Percentiles rank a stretch among this genome's conserved stretches.
phyloP scores from a whole-genome alignment of 352 stramenopile genomes.

The Nannochloropsis limnetica region DNA sequence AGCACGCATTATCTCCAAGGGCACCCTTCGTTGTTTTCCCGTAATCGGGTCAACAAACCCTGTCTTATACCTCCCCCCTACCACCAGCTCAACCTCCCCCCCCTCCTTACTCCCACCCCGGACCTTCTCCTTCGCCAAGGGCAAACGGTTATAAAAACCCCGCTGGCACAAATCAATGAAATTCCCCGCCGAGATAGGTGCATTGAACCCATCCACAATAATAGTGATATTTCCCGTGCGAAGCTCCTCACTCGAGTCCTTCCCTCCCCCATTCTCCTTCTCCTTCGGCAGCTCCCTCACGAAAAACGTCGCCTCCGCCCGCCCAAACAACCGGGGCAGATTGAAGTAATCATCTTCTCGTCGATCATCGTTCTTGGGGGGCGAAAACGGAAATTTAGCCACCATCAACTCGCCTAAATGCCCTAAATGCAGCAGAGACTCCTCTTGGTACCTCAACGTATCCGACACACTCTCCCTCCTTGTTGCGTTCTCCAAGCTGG shows the following conservation, averaged over 20 bases:
- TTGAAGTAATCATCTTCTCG: constrained; percentile 27
- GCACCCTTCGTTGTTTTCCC: constrained; percentile 44
- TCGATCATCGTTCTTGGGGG: constrained; percentile 1
- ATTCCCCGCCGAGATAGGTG: constrained; percentile 54
- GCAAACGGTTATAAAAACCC: constrained; percentile 50
- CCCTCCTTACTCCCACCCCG: constrained; percentile 37
- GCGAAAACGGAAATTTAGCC: constrained; percentile 10
- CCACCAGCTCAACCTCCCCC: constrained; percentile 37
- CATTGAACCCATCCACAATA: constrained; percentile 55
- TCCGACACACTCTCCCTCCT: not conserved
- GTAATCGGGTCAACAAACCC: constrained; percentile 49
- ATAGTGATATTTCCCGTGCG: constrained; percentile 43
- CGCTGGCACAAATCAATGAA: constrained; percentile 53
- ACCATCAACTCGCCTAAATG: constrained; percentile 33
- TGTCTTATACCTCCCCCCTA: constrained; percentile 46
- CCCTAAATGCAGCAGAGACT: constrained; percentile 13
- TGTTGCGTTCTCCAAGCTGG: not conserved
- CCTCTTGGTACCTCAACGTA: constrained; percentile 12
- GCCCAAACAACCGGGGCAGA: constrained; percentile 18
- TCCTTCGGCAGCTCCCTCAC: constrained; percentile 23
- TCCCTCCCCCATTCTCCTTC: not conserved
- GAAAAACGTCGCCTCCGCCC: constrained; percentile 7
- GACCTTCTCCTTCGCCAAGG: constrained; percentile 41
- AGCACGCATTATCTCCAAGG: constrained; percentile 46
- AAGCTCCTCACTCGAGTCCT: not conserved